Conservation (phyloP, 306 rosid genomes). For the Begonia loranthoides region DNA sequence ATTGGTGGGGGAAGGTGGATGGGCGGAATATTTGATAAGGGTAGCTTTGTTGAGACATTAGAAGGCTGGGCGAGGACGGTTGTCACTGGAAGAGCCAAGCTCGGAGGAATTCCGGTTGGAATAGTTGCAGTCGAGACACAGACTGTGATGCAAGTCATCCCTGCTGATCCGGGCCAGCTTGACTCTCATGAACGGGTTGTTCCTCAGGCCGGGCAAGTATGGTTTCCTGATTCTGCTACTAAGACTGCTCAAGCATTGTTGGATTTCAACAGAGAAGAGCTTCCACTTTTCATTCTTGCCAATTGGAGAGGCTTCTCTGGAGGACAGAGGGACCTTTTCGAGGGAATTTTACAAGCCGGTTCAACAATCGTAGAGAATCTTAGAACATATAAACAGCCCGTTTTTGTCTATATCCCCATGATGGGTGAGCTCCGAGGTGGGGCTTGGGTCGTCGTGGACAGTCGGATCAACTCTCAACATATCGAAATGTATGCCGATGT, state of each 20-base stretch:
- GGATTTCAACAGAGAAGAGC: constrained; percentile 93
- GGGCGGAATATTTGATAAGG: constrained; percentile 92
- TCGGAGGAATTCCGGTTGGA: constrained; percentile 97
- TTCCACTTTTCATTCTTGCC: constrained; percentile 92
- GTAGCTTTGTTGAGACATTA: constrained; percentile 91
- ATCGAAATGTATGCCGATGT: constrained; percentile 89
- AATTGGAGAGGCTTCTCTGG: constrained; percentile 99
- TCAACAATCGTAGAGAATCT: constrained; percentile 99
- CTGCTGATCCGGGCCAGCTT: constrained; percentile 99
- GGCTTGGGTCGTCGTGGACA: constrained; percentile 97
- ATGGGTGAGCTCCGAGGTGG: constrained; percentile 98
- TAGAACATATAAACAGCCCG: constrained; percentile 87
- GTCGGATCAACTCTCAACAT: constrained; percentile 78
- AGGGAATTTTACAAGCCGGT: constrained; percentile 98
- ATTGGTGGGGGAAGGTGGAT: constrained; percentile 66
- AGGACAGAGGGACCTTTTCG: constrained; percentile 97
- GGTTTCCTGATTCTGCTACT: constrained; percentile 95
- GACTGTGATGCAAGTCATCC: constrained; percentile 93
- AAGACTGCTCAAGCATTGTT: constrained; percentile 90
- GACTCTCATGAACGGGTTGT: constrained; percentile 95
- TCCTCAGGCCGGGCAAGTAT: constrained; percentile 99
- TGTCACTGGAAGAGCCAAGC: constrained; percentile 96
- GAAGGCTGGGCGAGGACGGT: constrained; percentile 99
- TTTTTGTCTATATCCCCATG: constrained; percentile 92
- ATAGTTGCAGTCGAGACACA: constrained; percentile 93